Percentiles rank a stretch among this genome's conserved stretches.
Conservation (phyloP, 106 monocot genomes). For the Allium sativum region DNA sequence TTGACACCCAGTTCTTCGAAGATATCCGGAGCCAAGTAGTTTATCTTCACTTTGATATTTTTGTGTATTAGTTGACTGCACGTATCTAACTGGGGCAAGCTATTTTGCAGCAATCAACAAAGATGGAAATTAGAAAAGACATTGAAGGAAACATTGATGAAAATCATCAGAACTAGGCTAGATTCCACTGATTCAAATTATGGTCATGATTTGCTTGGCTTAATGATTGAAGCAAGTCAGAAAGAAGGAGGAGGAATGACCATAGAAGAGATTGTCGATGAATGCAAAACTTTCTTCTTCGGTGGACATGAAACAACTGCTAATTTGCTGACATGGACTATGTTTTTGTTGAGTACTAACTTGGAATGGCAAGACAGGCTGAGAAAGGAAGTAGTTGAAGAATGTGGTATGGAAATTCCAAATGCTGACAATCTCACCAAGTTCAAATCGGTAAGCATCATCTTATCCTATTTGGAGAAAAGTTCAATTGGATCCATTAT, state of each 20-base stretch:
- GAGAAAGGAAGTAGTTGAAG: slow-evolving; percentile 36
- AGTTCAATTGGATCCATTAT: too few species aligned
- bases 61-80: too few species aligned
- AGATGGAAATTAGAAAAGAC: slow-evolving; percentile 26
- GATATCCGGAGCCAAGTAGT: slow-evolving; percentile 27
- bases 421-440: slow-evolving; percentile 25
- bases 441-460: slow-evolving; percentile 17
- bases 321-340: slow-evolving; percentile 47
- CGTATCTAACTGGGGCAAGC: background rate
- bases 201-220: slow-evolving; percentile 48
- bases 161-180: slow-evolving; percentile 20
- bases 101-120: slow-evolving; percentile 18
- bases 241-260: slow-evolving; percentile 12
- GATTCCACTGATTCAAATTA: slow-evolving; percentile 18
- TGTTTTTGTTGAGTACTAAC: slow-evolving; percentile 42
- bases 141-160: slow-evolving; percentile 4
- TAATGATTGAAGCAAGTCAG: slow-evolving; percentile 44
- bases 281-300: slow-evolving; percentile 83
- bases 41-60: background rate
- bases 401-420: slow-evolving; percentile 38
- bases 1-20: background rate
- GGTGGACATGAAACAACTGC: slow-evolving; percentile 62
- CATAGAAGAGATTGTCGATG: slow-evolving; percentile 57
- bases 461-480: background rate
- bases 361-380: slow-evolving; percentile 51